phyloP scores from a whole-genome alignment of 2,329 filamentous ascomycete species.

The Cladosporium phlei region DNA sequence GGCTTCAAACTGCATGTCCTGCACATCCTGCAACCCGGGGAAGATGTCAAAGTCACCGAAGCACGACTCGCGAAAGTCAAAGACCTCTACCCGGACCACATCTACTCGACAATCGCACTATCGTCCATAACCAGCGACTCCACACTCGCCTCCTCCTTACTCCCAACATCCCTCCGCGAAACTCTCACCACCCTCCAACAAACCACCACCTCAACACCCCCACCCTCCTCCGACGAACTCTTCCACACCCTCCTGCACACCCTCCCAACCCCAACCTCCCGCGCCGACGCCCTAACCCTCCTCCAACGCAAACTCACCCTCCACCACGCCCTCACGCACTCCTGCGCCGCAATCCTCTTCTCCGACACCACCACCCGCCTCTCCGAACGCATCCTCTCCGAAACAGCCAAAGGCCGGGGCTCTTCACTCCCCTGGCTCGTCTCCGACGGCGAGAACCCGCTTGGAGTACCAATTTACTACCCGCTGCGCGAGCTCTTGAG shows the following conservation, averaged over 20 bases:
- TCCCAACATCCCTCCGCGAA: no score
- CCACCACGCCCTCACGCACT: conserved; percentile 54
- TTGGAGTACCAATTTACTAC: conserved; percentile 59
- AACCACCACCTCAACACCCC: background rate
- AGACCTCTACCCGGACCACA: conserved; percentile 60
- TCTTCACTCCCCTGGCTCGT: conserved; percentile 77
- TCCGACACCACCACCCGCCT: conserved; percentile 84
- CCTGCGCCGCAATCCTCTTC: conserved; percentile 69
- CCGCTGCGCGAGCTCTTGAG: conserved; percentile 81
- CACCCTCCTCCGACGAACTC: background rate
- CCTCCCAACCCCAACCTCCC: conserved; percentile 60
- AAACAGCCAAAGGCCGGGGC: conserved; percentile 87
- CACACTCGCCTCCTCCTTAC: background rate
- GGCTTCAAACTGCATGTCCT: conserved; percentile 63
- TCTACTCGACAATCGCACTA: conserved; percentile 47
- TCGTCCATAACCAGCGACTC: background rate
- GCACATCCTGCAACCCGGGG: conserved; percentile 31
- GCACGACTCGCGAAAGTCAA: conserved; percentile 45
- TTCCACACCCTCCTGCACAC: conserved; percentile 46
- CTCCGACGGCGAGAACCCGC: conserved; percentile 63
- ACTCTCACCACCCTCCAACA: conserved; percentile 6
- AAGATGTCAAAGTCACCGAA: conserved; percentile 40
- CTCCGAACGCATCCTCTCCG: conserved; percentile 77
- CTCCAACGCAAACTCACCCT: conserved; percentile 69
- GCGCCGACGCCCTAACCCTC: conserved; percentile 50